Conservation (phyloP, 768 basidiomycete species). For the Tephrocybe rancida region DNA sequence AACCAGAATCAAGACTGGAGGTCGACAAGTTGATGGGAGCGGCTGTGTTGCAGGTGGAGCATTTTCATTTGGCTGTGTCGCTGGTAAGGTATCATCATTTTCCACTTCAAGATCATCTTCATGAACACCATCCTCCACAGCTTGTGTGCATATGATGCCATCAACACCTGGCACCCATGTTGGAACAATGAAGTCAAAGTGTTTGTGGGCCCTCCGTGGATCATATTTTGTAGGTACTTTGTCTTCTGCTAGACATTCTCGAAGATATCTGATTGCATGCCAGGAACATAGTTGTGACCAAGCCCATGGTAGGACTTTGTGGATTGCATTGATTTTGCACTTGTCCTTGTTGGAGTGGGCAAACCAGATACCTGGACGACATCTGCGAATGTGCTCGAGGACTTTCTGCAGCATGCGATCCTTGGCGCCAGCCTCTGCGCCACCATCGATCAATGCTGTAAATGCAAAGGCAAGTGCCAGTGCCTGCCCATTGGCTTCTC, state of each 20-base stretch:
- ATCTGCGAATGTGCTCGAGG: conserved; percentile 9
- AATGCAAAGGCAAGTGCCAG: conserved; percentile 18
- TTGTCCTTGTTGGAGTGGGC: conserved; percentile 26
- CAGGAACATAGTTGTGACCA: conserved; percentile 36
- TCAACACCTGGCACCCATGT: conserved; percentile 24
- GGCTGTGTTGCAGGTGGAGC: background rate
- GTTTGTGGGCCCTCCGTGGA: conserved; percentile 12
- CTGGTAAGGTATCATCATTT: no score
- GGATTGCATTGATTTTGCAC: conserved; percentile 28
- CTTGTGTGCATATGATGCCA: no score
- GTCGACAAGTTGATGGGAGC: conserved; percentile 3
- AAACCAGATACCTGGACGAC: conserved; percentile 22
- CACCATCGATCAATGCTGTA: conserved; percentile 19
- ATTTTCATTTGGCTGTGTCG: no score
- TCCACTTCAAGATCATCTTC: conserved; percentile 9
- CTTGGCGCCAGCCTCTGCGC: conserved; percentile 20
- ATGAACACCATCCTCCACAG: conserved; percentile 11
- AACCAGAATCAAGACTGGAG: conserved; percentile 14
- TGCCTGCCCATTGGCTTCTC: conserved; percentile 3
- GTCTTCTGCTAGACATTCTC: conserved; percentile 21
- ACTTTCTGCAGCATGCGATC: conserved; percentile 22
- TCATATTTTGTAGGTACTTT: conserved; percentile 22
- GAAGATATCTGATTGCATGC: conserved; percentile 28
- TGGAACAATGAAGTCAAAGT: conserved; percentile 24
- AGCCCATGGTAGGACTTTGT: conserved; percentile 14